phyloP scores from a whole-genome alignment of 352 stramenopile genomes.

The Phytophthora kernoviae region DNA sequence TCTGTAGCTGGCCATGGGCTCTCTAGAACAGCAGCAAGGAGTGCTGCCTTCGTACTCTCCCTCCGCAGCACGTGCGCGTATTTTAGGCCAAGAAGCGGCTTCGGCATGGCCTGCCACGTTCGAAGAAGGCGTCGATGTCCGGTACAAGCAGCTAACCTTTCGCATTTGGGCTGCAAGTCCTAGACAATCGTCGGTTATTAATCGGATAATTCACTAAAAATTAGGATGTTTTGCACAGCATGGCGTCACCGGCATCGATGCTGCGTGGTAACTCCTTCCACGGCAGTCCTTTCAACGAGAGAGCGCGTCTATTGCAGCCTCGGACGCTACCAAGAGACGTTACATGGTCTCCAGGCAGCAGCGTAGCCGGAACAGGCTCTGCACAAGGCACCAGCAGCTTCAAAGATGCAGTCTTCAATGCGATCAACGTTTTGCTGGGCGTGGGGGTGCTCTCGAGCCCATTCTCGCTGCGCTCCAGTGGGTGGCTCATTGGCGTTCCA shows the following conservation, averaged over 20 bases:
- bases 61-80: conserved; percentile 41
- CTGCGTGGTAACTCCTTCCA: conserved; percentile 23
- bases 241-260: conserved; percentile 61
- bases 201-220: background rate
- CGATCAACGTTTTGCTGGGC: conserved; percentile 87
- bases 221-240: conserved; percentile 20
- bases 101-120: conserved; percentile 76
- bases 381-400: conserved; percentile 66
- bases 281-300: conserved; percentile 50
- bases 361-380: conserved; percentile 7
- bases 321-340: conserved; percentile 22
- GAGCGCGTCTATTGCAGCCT: conserved; percentile 43
- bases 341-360: conserved; percentile 26
- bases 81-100: conserved; percentile 33
- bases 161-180: too few relatives aligned
- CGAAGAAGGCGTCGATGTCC: conserved; percentile 63
- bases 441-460: conserved; percentile 85
- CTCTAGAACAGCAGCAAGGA: conserved; percentile 29
- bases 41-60: conserved; percentile 74
- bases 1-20: conserved; percentile 25
- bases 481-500: conserved; percentile 66
- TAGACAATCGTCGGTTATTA: too few relatives aligned
- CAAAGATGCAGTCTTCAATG: conserved; percentile 80
- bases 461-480: conserved; percentile 81
- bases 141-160: conserved; percentile 35